Percentiles rank a stretch among this genome's conserved stretches.
Conservation (phyloP, 371 early-diverging fungal genomes). For the Zancudomyces culisetae region DNA sequence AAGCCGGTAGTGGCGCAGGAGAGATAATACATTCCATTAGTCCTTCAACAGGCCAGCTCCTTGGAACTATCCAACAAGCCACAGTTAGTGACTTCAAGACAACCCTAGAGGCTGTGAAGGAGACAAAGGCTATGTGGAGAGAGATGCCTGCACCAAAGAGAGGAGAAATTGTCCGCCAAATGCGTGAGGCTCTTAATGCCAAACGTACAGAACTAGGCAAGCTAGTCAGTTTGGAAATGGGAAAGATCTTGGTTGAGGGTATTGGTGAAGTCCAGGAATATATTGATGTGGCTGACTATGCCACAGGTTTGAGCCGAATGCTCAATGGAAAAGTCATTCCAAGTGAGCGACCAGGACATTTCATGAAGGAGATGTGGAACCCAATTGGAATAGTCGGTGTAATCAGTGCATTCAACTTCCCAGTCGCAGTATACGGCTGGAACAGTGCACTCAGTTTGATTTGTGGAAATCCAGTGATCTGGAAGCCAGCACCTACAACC, state of each 20-base stretch:
- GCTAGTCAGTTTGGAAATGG: slow-evolving; percentile 84
- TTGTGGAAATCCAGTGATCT: slow-evolving; percentile 83
- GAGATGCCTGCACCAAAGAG: slow-evolving; percentile 77
- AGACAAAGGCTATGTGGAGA: slow-evolving; percentile 48
- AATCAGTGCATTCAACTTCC: slow-evolving; percentile 88
- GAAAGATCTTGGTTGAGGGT: slow-evolving; percentile 87
- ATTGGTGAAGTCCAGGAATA: slow-evolving; percentile 96
- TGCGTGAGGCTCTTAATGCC: slow-evolving; percentile 63
- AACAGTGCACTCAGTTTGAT: slow-evolving; percentile 80
- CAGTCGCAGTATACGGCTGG: slow-evolving; percentile 65
- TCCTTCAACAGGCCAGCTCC: slow-evolving; percentile 73
- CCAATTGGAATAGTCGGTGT: slow-evolving; percentile 88
- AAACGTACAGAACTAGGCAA: slow-evolving; percentile 63
- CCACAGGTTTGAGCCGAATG: slow-evolving; percentile 74
- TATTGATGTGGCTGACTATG: slow-evolving; percentile 86
- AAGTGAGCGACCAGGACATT: slow-evolving; percentile 82
- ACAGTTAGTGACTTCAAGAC: slow-evolving; percentile 29
- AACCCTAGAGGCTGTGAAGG: slow-evolving; percentile 36
- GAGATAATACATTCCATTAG: slow-evolving; percentile 50
- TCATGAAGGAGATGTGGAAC: slow-evolving; percentile 93
- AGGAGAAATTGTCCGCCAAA: slow-evolving; percentile 83
- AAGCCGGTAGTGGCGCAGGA: too few relatives aligned
- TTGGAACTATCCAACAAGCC: slow-evolving; percentile 48
- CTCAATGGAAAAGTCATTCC: slow-evolving; percentile 78
- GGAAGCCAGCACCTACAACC: slow-evolving; percentile 90